These are phyloP conservation scores for Euphorbia celastroides DNA, from an alignment of 441 rosid genomes.

Conservation along the genomic window DNA sequence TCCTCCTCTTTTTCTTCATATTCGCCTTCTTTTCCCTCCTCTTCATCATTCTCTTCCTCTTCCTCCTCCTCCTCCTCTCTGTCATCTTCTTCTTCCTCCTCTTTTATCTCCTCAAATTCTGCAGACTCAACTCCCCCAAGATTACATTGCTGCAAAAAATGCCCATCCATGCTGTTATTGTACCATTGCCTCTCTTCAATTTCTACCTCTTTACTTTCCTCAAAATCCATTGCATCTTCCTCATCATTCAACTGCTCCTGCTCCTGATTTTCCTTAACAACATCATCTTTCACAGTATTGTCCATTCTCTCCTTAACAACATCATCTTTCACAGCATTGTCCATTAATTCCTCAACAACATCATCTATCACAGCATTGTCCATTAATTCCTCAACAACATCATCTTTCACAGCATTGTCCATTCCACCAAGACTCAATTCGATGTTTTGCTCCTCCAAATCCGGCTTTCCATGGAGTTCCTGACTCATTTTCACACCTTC, in stretches of 20 bases:
- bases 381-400: conserved; percentile 12
- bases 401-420: conserved; percentile 12
- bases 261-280: conserved; percentile 9
- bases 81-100: conserved; percentile 30
- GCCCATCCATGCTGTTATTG: conserved; percentile 23
- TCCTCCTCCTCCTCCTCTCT: conserved; percentile 29
- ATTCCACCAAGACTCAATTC: conserved; percentile 40
- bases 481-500: conserved; percentile 28
- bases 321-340: conserved; percentile 7
- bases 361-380: conserved; percentile 7
- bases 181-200: conserved; percentile 29
- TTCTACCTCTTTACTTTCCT: conserved; percentile 28
- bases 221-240: conserved; percentile 20
- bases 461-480: conserved; percentile 16
- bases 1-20: conserved; percentile 28
- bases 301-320: conserved; percentile 14
- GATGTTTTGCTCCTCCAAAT: conserved; percentile 43
- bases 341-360: conserved; percentile 13
- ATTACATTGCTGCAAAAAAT: conserved; percentile 29
- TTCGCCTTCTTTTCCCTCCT: conserved; percentile 21
- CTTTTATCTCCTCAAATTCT: conserved; percentile 25
- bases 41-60: conserved; percentile 30
- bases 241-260: conserved; percentile 10
- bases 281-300: conserved; percentile 8
- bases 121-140: conserved; percentile 10